Evolutionary conservation across 306 rosid genomes (phyloP).

Genomic region (Vigna radiata): DNA sequence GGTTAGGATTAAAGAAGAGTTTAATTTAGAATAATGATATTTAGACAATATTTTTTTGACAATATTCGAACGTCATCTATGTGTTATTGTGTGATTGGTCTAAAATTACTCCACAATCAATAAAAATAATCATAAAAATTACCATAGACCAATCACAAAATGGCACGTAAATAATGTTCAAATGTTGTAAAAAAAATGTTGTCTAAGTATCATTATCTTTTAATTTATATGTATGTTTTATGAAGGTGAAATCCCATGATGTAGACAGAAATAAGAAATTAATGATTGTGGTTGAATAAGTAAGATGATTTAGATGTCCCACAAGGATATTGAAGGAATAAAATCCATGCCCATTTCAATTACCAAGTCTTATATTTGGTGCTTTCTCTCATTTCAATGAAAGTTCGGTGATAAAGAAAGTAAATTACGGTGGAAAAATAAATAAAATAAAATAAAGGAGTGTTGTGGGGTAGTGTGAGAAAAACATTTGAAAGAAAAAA

Average conservation of each 20-base stretch:
- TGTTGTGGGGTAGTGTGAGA: neutral
- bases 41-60: no score
- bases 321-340: conserved; percentile 53
- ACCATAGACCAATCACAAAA: no score
- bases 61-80: no score
- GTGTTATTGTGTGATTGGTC: no score
- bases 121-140: no score
- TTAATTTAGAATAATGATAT: no score
- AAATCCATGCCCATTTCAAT: conserved; percentile 48
- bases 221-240: no score
- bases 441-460: neutral
- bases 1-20: no score
- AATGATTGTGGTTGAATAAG: conserved; percentile 50
- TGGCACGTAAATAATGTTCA: no score
- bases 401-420: conserved; percentile 50
- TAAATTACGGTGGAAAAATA: conserved; percentile 24
- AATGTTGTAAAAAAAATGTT: no score
- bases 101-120: no score
- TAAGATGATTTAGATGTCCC: conserved; percentile 54
- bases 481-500: neutral
- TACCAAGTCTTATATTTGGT: conserved; percentile 47
- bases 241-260: conserved; percentile 47
- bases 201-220: no score
- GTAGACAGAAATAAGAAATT: conserved; percentile 38
- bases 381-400: conserved; percentile 47